Base-by-base conservation (phyloP, 306 rosid species). In the Malus sylvestris region DNA sequence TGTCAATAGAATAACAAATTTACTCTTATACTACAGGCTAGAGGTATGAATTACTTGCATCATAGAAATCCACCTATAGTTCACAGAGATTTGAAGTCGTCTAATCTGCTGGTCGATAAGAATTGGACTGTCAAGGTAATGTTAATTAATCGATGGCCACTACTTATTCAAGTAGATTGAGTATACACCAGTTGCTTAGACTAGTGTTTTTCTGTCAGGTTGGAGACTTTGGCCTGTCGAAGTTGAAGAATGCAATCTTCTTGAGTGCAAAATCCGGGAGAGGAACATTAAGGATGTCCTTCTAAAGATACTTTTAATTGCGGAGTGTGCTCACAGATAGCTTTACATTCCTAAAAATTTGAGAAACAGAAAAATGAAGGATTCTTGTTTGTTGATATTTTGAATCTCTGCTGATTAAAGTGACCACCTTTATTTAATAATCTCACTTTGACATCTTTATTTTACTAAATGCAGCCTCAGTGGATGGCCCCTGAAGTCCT, bases 401-500 rank as follows among this genome's bases (percentile, higher is more conserved):
- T 59, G 57, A 57, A 33, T 58, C 25, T 23, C 40, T 55, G 32
- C 8, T 71, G 6, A 55, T 33, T 2, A 1, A 22, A 14, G 4
- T 67, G 49, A 40, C 30, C 19, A 12, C 23, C 69, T 19, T 33
- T 65, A 33, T 65, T 20, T 19, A 63, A 63, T 30, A 30, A 30
- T 76, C 35, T 58, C 62, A 53, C 22, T 77, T 66, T 19, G 46
- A 67, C 13, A 58, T 27, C 64, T 73, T 59, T 35, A 67, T 4
- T 75, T 64, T 42, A 58, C 33, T 42, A 81, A 80, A 80, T 85
- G 81, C 90, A 91, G 95, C 95, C 97, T 76, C 93, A 88, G 51
- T 89, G 93, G 93, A 91, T 91, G 95, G 95, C 95, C 74, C 95
- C 97, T 46, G 93, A 91, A 84, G 87, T 91, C 83, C 91, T 91